These are phyloP conservation scores for Limnomonas spitsbergensis DNA, from an alignment of 139 green algal genomes.

Conservation along the genomic window DNA sequence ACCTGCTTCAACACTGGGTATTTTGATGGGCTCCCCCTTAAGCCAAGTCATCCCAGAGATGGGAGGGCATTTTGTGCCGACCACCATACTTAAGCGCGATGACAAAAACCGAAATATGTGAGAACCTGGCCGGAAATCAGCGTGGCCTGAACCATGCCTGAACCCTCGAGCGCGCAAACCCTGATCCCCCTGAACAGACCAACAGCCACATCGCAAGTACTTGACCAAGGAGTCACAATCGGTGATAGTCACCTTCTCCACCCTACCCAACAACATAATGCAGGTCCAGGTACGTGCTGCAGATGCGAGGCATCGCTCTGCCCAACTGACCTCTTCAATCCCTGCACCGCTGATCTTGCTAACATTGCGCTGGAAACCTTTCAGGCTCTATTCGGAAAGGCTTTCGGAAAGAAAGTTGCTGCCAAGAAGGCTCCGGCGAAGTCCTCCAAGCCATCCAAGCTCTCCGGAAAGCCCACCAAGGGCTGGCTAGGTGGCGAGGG, in stretches of 20 bases:
- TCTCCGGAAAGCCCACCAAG: slow-evolving; percentile 31
- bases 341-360: not conserved
- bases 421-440: slow-evolving; percentile 26
- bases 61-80: not conserved
- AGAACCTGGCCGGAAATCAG: not conserved
- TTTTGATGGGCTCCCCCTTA: slow-evolving; percentile 7
- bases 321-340: not conserved
- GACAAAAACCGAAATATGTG: too few relatives aligned
- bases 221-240: too few relatives aligned
- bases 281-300: not conserved
- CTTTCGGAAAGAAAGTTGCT: slow-evolving; percentile 17
- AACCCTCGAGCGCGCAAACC: not conserved
- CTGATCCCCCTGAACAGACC: not conserved
- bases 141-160: not conserved
- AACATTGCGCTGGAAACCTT: not conserved
- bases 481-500: slow-evolving; percentile 65
- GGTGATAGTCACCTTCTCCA: not conserved
- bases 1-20: not conserved
- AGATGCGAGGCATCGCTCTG: not conserved
- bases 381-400: not conserved
- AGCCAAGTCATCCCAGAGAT: slow-evolving; percentile 13
- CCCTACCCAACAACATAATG: not conserved
- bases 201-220: not conserved
- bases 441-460: slow-evolving; percentile 17
- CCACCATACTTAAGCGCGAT: too few relatives aligned